A percentile compares a stretch with the other conserved stretches of the same genome.
These are phyloP conservation scores for Metschnikowia kunwiensis DNA, from an alignment of 805 yeast species.

Conservation along the genomic window DNA sequence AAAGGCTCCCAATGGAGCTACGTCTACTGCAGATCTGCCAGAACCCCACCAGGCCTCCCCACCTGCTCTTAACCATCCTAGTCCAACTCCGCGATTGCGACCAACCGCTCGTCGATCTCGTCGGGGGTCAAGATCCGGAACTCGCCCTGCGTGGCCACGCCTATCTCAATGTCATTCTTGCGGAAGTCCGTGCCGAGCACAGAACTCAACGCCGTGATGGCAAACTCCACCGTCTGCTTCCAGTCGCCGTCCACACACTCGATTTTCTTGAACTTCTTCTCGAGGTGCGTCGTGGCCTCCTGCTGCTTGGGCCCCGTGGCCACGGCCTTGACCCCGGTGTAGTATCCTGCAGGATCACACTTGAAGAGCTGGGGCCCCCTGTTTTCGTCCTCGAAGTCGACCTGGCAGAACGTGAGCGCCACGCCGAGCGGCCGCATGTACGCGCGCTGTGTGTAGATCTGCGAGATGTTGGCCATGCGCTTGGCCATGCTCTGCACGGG, in stretches of 20 bases:
- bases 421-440: constrained; percentile 98
- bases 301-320: constrained; percentile 98
- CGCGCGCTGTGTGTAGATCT: constrained; percentile 95
- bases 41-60: too few species aligned
- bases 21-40: too few species aligned
- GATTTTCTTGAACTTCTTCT: constrained; percentile 78
- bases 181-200: constrained; percentile 91
- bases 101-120: constrained; percentile 91
- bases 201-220: constrained; percentile 79
- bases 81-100: constrained; percentile 95
- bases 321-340: constrained; percentile 83
- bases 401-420: constrained; percentile 80
- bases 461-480: constrained; percentile 93
- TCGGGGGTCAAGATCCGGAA: constrained; percentile 75
- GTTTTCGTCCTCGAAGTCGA: constrained; percentile 70
- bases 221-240: constrained; percentile 86
- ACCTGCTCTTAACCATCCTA: too few species aligned
- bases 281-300: constrained; percentile 85
- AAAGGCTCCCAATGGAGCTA: too few species aligned
- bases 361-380: constrained; percentile 86
- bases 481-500: constrained; percentile 91
- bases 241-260: constrained; percentile 74
- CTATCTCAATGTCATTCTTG: constrained; percentile 89
- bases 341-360: constrained; percentile 98
- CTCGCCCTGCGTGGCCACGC: constrained; percentile 72